Base-by-base conservation (phyloP, 2,329 filamentous ascomycete genomes). In the Arthrobotrys sphaeroides region DNA sequence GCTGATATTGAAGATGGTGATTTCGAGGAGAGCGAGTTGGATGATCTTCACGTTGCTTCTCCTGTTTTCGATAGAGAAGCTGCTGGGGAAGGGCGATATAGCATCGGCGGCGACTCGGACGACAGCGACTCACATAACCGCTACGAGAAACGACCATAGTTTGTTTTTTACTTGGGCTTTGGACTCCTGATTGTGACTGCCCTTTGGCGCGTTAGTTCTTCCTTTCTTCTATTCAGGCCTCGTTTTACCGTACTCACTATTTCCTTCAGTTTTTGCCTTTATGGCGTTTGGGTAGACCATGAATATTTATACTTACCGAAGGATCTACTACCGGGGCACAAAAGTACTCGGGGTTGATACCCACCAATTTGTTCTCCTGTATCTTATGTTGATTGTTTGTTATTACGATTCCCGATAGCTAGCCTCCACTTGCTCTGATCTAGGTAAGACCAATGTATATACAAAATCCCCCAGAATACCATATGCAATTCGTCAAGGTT, bases 11-110 rank as follows among this genome's bases (percentile, higher is more conserved):
- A 90, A 80, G 86, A 88, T 0, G 87, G 85, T 1, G 88, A 89
- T 78, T 90, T 90, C 79, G 88, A 90, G 78, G 89, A 90, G 83
- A 88, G 85, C 77, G 88, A 89, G 81, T 82, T 90, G 45, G 88
- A 90, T 73, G 87, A 89, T 75, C 81, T 90, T 40, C 87, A 88
- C 77, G 82, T 85, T 31, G 81, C 83, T 38, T 86, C 85, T 20
- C 86, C 87, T 0, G 83, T 81, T 61, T 78, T 77, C 13, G 82
- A 82, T 22, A 75, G 80, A 59, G 80, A 60, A 78, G 80, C 16
- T 82, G 80, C 24, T 78, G 82, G 45, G 81, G 83, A 84, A 45
- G 84, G 85, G 68, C 84, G 84, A 77, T 90, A 90, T 80, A 86
- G 85, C 68, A 82, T 89, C 6, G 88, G 87, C 16, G 86, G 84